phyloP scores from a whole-genome alignment of 2,329 filamentous ascomycete species.

The Trichoderma oligosporum region DNA sequence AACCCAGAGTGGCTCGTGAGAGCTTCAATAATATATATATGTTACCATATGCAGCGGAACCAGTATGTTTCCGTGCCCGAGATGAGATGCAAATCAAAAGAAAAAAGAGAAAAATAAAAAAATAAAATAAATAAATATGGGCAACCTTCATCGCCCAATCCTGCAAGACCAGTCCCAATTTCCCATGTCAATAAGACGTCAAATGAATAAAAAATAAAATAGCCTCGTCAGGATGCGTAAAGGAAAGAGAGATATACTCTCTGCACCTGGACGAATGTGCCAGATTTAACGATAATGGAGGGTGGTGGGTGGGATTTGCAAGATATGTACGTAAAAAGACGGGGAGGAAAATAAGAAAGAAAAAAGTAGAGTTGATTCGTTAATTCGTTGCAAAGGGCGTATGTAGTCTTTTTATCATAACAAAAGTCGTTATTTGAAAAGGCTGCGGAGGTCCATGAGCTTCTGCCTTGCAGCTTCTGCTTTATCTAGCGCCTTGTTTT shows the following conservation, averaged over 20 bases:
- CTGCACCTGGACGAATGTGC: background rate
- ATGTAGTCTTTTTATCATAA: background rate
- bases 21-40: constrained; percentile 26
- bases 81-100: background rate
- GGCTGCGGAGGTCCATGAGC: constrained; percentile 54
- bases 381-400: background rate
- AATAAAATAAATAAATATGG: background rate
- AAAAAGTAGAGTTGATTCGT: background rate
- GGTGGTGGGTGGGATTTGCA: no score
- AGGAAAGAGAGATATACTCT: background rate
- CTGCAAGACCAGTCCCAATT: background rate
- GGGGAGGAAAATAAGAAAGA: background rate
- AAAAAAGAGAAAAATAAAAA: background rate
- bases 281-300: background rate
- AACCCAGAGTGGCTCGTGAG: constrained; percentile 30
- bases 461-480: constrained; percentile 57
- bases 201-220: background rate
- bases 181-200: background rate
- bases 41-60: constrained; percentile 11
- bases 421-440: constrained; percentile 47
- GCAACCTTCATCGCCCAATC: background rate
- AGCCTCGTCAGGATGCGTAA: background rate
- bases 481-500: constrained; percentile 51
- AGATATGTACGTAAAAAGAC: no score
- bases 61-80: background rate